A percentile compares a stretch with the other conserved stretches of the same genome.
Conservation (phyloP, 345 rosid species). For the Camelina laxa region DNA sequence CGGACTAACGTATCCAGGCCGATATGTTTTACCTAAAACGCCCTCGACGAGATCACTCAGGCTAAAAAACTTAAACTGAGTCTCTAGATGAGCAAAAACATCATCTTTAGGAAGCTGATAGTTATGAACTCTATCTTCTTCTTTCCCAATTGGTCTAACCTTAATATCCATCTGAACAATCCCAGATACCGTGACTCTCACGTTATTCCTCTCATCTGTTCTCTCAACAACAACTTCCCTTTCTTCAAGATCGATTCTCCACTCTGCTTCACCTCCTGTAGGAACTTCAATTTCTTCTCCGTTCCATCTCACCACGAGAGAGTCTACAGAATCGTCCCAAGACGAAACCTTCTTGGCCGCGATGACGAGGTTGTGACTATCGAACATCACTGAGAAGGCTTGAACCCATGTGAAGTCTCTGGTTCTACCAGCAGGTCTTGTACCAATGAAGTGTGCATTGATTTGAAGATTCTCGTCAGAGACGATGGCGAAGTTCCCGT, state of each 20-base stretch:
- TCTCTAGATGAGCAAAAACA: constrained; percentile 75
- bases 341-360: constrained; percentile 55
- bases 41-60: constrained; percentile 65
- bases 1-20: constrained; percentile 64
- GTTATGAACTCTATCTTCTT: constrained; percentile 64
- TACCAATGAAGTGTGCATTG: constrained; percentile 74
- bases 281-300: constrained; percentile 51
- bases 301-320: constrained; percentile 55
- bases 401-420: constrained; percentile 83
- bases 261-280: constrained; percentile 49
- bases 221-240: constrained; percentile 54
- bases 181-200: constrained; percentile 50
- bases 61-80: constrained; percentile 60
- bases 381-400: constrained; percentile 63
- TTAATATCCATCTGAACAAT: constrained; percentile 53
- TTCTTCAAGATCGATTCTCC: constrained; percentile 43
- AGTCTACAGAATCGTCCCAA: constrained; percentile 60
- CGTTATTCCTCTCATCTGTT: constrained; percentile 56
- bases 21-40: constrained; percentile 71
- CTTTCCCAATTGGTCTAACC: constrained; percentile 61
- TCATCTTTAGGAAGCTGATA: constrained; percentile 59
- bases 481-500: constrained; percentile 70
- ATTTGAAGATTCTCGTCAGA: constrained; percentile 69
- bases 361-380: constrained; percentile 57
- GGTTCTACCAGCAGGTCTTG: constrained; percentile 58